These are phyloP conservation scores for Albugo candida DNA, from an alignment of 352 stramenopile genomes.

Conservation along the genomic window DNA sequence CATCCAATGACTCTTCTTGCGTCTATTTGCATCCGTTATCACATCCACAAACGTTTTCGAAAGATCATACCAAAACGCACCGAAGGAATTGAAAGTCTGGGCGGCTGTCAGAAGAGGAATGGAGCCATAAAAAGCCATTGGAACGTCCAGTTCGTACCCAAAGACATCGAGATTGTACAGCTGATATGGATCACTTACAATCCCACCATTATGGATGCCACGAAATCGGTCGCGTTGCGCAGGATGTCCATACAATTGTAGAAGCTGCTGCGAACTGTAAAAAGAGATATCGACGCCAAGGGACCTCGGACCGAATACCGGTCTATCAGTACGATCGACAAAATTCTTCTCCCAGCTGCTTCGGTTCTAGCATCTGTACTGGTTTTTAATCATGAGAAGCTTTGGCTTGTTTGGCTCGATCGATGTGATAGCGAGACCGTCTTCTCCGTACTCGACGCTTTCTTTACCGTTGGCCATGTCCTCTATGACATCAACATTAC, in stretches of 20 bases:
- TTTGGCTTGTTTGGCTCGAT: conserved; percentile 65
- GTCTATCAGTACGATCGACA: conserved; percentile 77
- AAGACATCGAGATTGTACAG: conserved; percentile 99
- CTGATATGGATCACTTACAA: conserved; percentile 88
- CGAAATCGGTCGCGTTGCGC: conserved; percentile 91
- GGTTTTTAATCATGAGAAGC: conserved; percentile 4
- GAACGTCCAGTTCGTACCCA: conserved; percentile 96
- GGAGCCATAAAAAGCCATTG: conserved; percentile 96
- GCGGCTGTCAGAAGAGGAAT: conserved; percentile 54
- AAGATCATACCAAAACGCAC: conserved; percentile 98
- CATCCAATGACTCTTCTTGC: conserved; percentile 83
- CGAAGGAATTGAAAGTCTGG: conserved; percentile 58
- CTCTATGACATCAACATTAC: conserved; percentile 1
- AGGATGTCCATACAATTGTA: conserved; percentile 90
- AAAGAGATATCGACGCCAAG: conserved; percentile 95
- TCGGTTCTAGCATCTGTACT: conserved; percentile 18
- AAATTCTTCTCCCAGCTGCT: conserved; percentile 91
- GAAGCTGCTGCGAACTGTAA: conserved; percentile 19
- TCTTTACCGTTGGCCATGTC: conserved; percentile 81
- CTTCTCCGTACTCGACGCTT: conserved; percentile 94
- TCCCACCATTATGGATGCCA: conserved; percentile 20
- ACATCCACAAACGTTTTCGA: conserved; percentile 98
- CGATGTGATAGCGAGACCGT: conserved; percentile 91
- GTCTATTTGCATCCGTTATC: conserved; percentile 12
- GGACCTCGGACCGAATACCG: conserved; percentile 77